Base-by-base conservation (phyloP, 1,139 yeast species). In the Debaryomyces udenii region DNA sequence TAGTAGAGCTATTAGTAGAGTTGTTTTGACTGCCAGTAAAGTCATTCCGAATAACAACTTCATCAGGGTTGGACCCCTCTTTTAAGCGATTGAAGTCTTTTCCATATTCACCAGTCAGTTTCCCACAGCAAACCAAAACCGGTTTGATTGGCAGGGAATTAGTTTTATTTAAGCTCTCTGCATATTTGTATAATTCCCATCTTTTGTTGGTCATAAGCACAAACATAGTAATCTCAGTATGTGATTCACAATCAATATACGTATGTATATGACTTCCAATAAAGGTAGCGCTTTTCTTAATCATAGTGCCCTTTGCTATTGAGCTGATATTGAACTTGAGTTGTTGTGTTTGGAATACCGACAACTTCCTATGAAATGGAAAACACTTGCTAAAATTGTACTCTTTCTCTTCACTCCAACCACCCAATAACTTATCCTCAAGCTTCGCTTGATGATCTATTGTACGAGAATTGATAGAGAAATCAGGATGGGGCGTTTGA, bases 371-470 rank as follows among this genome's bases (percentile, higher is more conserved):
- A 58, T 86, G 87, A 43, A 82, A 78, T 1, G 97, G 97, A 64
- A 88, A 90, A 52, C 94, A 87, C 53, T 83, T 84, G 13, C 83
- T 81, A 61, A 83, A 88, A 43, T 82, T 74, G 48, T 78, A 71
- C 57, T 87, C 95, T 45, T 78, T 76, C 35, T 67, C 67, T 48
- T 74, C 76, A 44, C 63, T 66, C 23, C 66, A 26, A 26, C 27
- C 17, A n/a, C 23, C 10, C 10, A 34, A 27, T 10, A 34, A 17
- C 26, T 34, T 34, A 15, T 34, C 22, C 18, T 34, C 37, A 26
- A 16, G n/a, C n/a, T 18, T 34, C 11, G 24, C 6, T 16, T 6
- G 30, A 26, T 34, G 16, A 26, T 27, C 11, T 4, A 5, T 16
- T 13, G 26, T 31, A 9, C 17, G 17, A 6, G 15, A 15, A 15